A percentile compares a stretch with the other conserved stretches of the same genome.
Conservation (phyloP, 2,329 filamentous ascomycete genomes). For the Waltergamsia citrina region DNA sequence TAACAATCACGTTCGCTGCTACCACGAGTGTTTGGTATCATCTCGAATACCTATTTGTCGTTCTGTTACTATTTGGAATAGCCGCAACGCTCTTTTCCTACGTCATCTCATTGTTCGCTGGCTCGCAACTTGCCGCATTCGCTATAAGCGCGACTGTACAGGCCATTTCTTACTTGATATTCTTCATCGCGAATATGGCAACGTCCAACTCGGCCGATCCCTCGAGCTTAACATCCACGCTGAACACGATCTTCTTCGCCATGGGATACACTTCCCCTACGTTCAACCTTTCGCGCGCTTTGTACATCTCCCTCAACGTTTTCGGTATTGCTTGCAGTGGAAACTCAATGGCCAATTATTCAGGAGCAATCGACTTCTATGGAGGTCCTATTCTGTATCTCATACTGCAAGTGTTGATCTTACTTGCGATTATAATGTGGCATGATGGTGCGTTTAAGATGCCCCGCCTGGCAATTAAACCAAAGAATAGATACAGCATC, state of each 20-base stretch:
- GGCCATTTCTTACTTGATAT: slow-evolving; percentile 58
- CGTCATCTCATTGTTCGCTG: slow-evolving; percentile 63
- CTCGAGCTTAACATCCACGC: too few species aligned
- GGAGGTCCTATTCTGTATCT: slow-evolving; percentile 76
- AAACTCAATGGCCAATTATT: slow-evolving; percentile 49
- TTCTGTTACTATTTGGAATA: slow-evolving; percentile 68
- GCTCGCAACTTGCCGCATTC: slow-evolving; percentile 69
- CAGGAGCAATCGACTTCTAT: slow-evolving; percentile 60
- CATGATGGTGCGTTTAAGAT: slow-evolving; percentile 52
- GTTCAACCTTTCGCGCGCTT: slow-evolving; percentile 54
- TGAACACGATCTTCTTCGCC: slow-evolving; percentile 56
- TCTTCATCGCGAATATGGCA: slow-evolving; percentile 60
- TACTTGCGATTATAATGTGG: slow-evolving; percentile 64
- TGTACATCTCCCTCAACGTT: slow-evolving; percentile 67
- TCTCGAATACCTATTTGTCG: slow-evolving; percentile 64
- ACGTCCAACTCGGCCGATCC: too few species aligned
- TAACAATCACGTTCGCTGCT: slow-evolving; percentile 55
- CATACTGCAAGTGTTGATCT: slow-evolving; percentile 55
- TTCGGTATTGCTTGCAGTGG: slow-evolving; percentile 67
- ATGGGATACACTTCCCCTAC: slow-evolving; percentile 64
- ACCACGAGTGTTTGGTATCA: slow-evolving; percentile 60
- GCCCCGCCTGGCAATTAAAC: slow-evolving; percentile 13
- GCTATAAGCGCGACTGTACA: slow-evolving; percentile 68
- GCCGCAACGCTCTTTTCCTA: slow-evolving; percentile 65
- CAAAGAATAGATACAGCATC: slow-evolving; percentile 54